phyloP scores from a whole-genome alignment of 2,329 filamentous ascomycete genomes.

The Knoxdaviesia proteae region DNA sequence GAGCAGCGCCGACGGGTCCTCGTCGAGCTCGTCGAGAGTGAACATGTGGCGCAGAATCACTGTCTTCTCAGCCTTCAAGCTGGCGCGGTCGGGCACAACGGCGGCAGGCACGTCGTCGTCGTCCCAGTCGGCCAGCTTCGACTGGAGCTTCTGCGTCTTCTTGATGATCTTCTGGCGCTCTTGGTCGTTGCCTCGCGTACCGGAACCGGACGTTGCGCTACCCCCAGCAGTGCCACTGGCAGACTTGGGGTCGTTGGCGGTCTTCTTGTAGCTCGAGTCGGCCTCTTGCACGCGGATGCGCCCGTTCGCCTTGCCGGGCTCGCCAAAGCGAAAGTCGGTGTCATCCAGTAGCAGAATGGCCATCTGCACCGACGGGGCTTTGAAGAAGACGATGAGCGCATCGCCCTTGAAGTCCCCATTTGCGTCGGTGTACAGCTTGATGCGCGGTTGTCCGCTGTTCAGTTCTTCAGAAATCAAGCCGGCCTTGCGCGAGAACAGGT shows the following conservation, averaged over 20 bases:
- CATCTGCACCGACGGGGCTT: constrained; percentile 76
- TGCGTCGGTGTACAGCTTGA: constrained; percentile 79
- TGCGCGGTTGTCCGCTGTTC: constrained; percentile 66
- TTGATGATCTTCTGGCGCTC: constrained; percentile 82
- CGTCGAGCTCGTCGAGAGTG: constrained; percentile 62
- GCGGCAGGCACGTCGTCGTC: constrained; percentile 48
- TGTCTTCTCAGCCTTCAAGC: constrained; percentile 43
- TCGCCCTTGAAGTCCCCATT: constrained; percentile 81
- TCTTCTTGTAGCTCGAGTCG: constrained; percentile 81
- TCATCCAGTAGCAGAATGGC: constrained; percentile 67
- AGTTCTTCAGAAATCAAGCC: constrained; percentile 90
- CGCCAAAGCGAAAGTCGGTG: constrained; percentile 51
- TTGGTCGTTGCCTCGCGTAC: constrained; percentile 32
- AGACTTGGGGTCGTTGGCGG: constrained; percentile 37
- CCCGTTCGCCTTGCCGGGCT: constrained; percentile 30
- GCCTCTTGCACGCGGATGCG: constrained; percentile 68
- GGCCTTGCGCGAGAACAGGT: constrained; percentile 64
- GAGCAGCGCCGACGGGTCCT: constrained; percentile 61
- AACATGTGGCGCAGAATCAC: constrained; percentile 91
- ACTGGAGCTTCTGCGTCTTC: constrained; percentile 78
- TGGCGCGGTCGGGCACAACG: constrained; percentile 15
- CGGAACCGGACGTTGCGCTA: constrained; percentile 6
- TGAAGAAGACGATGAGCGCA: constrained; percentile 83
- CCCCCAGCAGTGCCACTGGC: constrained; percentile 5
- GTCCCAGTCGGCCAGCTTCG: constrained; percentile 85